Evolutionary conservation across 495 filamentous ascomycete species (phyloP), one percentile per base, ranked within the genome.

Genomic region (Penicillium pulvis): DNA sequence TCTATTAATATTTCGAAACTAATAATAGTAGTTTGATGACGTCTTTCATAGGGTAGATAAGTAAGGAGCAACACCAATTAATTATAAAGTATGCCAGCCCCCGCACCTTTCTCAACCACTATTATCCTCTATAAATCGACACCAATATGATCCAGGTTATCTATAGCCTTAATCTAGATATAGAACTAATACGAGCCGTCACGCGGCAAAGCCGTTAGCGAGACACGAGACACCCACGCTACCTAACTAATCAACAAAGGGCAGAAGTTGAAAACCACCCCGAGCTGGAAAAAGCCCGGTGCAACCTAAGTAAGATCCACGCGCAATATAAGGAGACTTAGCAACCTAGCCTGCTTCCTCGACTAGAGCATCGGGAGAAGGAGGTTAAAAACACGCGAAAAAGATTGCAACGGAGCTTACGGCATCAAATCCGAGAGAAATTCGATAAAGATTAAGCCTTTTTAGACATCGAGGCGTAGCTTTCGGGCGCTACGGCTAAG

Each of bases 51-150:
- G 26, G 26, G 26, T 28, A 6, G 26, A 61, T 77, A n/a, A 76
- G 72, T 60, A 71, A 78, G 56, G 67, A 65, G 41, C 61, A 75
- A 51, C 63, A 71, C 51, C 76, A 76, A 56, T 46, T 78, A 50
- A 78, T 75, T 10, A 71, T 75, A 59, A 67, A 73, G 54, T 60
- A 77, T 41, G 55, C 61, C 10, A 54, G 64, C 20, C 67, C 55
- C 50, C 30, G 58, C 5, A 74, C 71, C 20, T 75, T 75, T 58
- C 49, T 77, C 19, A 71, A 73, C 39, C 64, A 75, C 62, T 75
- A 77, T 60, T 68, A 71, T 62, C 70, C 47, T 42, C 65, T 67
- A 46, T 62, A 63, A 19, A 28, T 28, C 26, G 55, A 62, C 33
- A 68, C 61, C 53, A 48, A 66, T 42, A 57, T 61, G 33, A 45